A percentile compares a stretch with the other conserved stretches of the same genome.
phyloP scores from a whole-genome alignment of 345 rosid species.

The Melaleuca quinquenervia region DNA sequence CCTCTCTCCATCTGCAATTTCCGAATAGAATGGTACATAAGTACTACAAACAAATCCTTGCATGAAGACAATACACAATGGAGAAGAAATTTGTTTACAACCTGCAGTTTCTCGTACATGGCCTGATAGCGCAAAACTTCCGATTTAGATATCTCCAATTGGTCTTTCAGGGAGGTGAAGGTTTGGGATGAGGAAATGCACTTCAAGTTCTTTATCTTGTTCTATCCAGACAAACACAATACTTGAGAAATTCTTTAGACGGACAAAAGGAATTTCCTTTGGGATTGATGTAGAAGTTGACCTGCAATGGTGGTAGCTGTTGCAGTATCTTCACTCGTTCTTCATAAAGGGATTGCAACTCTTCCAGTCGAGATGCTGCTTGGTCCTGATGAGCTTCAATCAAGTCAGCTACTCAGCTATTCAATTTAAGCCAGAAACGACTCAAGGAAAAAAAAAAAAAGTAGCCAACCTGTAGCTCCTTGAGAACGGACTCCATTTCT shows the following conservation, averaged over 20 bases:
- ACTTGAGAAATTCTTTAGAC: slow-evolving; percentile 1
- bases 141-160: slow-evolving; percentile 63
- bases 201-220: slow-evolving; percentile 54
- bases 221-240: slow-evolving; percentile 37
- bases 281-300: slow-evolving; percentile 6
- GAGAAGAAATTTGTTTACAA: slow-evolving; percentile 53
- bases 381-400: slow-evolving; percentile 46
- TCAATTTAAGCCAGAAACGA: slow-evolving; percentile 1
- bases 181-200: slow-evolving; percentile 58
- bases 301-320: slow-evolving; percentile 58
- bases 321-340: slow-evolving; percentile 60
- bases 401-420: neutral
- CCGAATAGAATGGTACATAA: slow-evolving; percentile 10
- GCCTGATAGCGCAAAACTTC: slow-evolving; percentile 60
- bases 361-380: slow-evolving; percentile 53
- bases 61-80: slow-evolving; percentile 8
- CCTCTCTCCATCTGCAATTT: slow-evolving; percentile 78
- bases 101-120: slow-evolving; percentile 88
- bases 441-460: slow-evolving; percentile 1
- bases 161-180: slow-evolving; percentile 49
- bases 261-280: neutral
- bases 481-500: slow-evolving; percentile 66
- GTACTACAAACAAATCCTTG: slow-evolving; percentile 12
- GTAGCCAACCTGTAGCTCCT: slow-evolving; percentile 49
- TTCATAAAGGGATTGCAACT: slow-evolving; percentile 63